phyloP scores from a whole-genome alignment of 371 early-diverging fungal species.

The Lichtheimia ramosa region DNA sequence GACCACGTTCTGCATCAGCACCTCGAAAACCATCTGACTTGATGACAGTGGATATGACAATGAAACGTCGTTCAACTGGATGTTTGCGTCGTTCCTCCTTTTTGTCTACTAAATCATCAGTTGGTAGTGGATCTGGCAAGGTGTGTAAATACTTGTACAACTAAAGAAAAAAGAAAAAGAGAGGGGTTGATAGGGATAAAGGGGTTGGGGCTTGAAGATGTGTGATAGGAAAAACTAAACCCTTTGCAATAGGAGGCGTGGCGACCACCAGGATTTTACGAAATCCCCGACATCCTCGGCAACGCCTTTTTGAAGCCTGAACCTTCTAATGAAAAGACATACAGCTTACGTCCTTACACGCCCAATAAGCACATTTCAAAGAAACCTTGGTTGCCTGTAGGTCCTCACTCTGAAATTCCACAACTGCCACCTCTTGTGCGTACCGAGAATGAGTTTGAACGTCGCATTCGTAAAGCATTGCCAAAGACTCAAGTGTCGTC shows the following conservation, averaged over 20 bases:
- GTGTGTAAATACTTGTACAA: not conserved
- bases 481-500: conserved; percentile 38
- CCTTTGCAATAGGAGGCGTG: conserved; percentile 13
- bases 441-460: conserved; percentile 40
- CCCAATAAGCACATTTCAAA: conserved; percentile 41
- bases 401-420: conserved; percentile 34
- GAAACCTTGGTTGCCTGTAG: conserved; percentile 45
- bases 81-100: conserved; percentile 39
- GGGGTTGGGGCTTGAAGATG: not conserved
- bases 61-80: conserved; percentile 48
- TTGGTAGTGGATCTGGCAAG: conserved; percentile 8
- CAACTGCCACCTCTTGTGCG: conserved; percentile 38
- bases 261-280: conserved; percentile 29
- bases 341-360: conserved; percentile 28
- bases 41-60: conserved; percentile 21
- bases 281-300: conserved; percentile 32
- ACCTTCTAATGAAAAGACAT: conserved; percentile 24
- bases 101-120: conserved; percentile 4
- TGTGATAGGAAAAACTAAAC: not conserved
- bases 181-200: not conserved
- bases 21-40: conserved; percentile 8
- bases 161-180: conserved; percentile 1
- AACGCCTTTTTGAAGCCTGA: conserved; percentile 39
- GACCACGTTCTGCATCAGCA: conserved; percentile 2
- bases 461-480: conserved; percentile 35